Evolutionary conservation across 345 rosid species (phyloP), one percentile per base, ranked within the genome.

Genomic region (Gossypium bickii): DNA sequence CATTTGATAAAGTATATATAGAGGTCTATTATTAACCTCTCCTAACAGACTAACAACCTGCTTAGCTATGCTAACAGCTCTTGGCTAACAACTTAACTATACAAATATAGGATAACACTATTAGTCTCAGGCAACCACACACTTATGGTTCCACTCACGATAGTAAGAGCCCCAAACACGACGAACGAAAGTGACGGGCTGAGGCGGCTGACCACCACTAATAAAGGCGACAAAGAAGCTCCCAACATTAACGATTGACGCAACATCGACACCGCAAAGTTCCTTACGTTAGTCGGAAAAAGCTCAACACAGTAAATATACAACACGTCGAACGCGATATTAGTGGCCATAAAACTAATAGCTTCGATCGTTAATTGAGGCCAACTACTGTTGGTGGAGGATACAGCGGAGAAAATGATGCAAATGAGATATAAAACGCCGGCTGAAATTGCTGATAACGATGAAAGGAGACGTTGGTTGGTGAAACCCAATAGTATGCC

Each of bases 271-370:
- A 89, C 80, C 1, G 97, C 88, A 13, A 85, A 72, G 85, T 89
- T 90, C 79, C 97, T 90, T 10, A 88, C 90, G 52, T 82, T 88
- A 13, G 92, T 92, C 0, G 91, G 94, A 70, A 92, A 92, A 45
- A 90, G 91, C 87, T 92, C 94, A 0, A 88, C 86, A 4, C 83
- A 69, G 51, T 87, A 89, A 51, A 93, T 84, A 65, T 87, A 89
- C 16, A 83, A 3, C 7, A 92, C 87, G 20, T 90, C 87, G 61
- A 78, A 93, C 0, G 94, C 90, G 0, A 78, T 77, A 0, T 94
- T 84, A n/a, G 87, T 80, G 13, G 89, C 89, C 92, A 90, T 89
- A 84, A 89, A 90, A 2, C 97, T 92, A 2, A 86, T n/a, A 22
- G 83, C 86, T 81, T 90, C 92, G 9, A 80, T 77, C 0, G 66